These are phyloP conservation scores for Caryopteris hybrid DNA, from an alignment of 305 asterid genomes.

Conservation along the genomic window DNA sequence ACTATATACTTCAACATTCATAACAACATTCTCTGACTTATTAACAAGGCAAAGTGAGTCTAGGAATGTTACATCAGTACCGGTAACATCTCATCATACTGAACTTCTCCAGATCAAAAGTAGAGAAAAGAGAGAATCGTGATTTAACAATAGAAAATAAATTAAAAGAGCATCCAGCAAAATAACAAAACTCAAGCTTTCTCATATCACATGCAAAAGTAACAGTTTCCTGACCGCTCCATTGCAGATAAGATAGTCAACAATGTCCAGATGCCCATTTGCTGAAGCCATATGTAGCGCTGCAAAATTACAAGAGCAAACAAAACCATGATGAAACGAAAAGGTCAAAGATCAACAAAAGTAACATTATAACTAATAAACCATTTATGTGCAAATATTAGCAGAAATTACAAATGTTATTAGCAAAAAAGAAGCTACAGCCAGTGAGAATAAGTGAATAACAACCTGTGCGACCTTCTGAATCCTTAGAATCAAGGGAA, in stretches of 20 bases:
- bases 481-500: constrained; percentile 72
- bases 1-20: neutral
- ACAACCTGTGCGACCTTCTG: constrained; percentile 88
- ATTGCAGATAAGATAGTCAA: constrained; percentile 60
- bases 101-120: neutral
- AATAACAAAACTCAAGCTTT: neutral
- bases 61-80: neutral
- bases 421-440: neutral
- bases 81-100: neutral
- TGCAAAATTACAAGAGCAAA: constrained; percentile 30
- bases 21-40: neutral
- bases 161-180: neutral
- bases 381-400: neutral
- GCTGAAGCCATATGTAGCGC: constrained; percentile 98
- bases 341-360: neutral
- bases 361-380: neutral
- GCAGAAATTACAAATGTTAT: neutral
- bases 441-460: neutral
- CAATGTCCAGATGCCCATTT: constrained; percentile 68
- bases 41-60: neutral
- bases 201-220: neutral
- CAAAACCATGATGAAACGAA: constrained; percentile 6
- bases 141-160: neutral
- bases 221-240: constrained; percentile 58
- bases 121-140: neutral